Conservation (phyloP, 495 filamentous ascomycete species). For the Aspergillus heteromorphus region DNA sequence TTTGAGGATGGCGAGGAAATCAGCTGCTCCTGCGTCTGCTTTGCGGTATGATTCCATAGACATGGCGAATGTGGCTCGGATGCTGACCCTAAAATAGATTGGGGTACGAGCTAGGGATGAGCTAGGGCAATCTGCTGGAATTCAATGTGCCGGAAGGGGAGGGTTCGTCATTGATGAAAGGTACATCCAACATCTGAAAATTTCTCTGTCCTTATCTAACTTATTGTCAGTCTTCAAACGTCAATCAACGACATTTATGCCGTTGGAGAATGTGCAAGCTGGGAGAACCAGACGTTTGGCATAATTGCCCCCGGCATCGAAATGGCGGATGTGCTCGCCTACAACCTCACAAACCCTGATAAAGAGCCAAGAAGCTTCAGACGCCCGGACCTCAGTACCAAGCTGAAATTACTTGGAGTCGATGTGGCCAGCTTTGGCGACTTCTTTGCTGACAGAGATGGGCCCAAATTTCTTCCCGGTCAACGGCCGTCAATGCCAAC, state of each 20-base stretch:
- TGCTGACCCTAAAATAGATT: slow-evolving; percentile 42
- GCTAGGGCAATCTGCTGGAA: slow-evolving; percentile 63
- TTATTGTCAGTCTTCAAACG: slow-evolving; percentile 54
- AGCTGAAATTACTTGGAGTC: slow-evolving; percentile 87
- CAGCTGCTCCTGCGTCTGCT: slow-evolving; percentile 81
- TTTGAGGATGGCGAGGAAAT: slow-evolving; percentile 85
- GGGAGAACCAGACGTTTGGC: slow-evolving; percentile 89
- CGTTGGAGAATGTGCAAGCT: slow-evolving; percentile 91
- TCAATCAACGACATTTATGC: slow-evolving; percentile 75
- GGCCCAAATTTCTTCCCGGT: slow-evolving; percentile 67
- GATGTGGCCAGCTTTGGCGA: slow-evolving; percentile 96
- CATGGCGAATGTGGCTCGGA: neutral
- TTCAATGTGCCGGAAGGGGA: slow-evolving; percentile 68
- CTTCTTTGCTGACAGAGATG: slow-evolving; percentile 91
- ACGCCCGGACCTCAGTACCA: slow-evolving; percentile 86
- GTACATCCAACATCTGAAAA: slow-evolving; percentile 15
- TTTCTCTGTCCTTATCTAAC: neutral
- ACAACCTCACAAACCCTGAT: slow-evolving; percentile 84
- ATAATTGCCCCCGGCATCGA: slow-evolving; percentile 92
- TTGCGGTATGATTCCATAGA: slow-evolving; percentile 53
- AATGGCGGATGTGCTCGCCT: slow-evolving; percentile 95
- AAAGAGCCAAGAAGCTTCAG: slow-evolving; percentile 70
- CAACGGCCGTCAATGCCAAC: slow-evolving; percentile 30
- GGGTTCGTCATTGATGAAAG: slow-evolving; percentile 71
- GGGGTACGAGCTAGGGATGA: slow-evolving; percentile 84